Evolutionary conservation across 441 rosid genomes (phyloP).

Genomic region (Omphalea diandra): DNA sequence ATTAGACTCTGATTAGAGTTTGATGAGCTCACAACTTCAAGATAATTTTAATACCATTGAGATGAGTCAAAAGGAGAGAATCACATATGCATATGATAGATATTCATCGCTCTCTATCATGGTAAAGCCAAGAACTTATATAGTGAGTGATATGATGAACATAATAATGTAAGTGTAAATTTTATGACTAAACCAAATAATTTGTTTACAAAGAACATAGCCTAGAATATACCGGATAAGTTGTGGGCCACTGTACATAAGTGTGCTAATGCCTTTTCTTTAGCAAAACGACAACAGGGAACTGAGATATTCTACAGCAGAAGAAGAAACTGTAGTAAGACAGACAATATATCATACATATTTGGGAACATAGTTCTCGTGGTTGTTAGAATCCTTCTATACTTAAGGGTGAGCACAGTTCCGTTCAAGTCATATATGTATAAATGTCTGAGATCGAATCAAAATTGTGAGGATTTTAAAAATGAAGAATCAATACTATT

Average conservation of each 20-base stretch:
- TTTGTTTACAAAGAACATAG: neutral
- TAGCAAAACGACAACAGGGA: conserved; percentile 10
- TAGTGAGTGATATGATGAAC: neutral
- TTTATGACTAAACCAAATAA: neutral
- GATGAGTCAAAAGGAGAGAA: too few relatives aligned
- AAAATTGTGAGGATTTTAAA: too few relatives aligned
- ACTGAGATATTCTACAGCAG: conserved; percentile 24
- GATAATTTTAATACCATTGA: too few relatives aligned
- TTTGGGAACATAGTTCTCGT: conserved; percentile 6
- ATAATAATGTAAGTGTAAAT: too few relatives aligned
- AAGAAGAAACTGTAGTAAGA: conserved; percentile 3
- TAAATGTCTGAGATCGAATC: too few relatives aligned
- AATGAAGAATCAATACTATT: too few relatives aligned
- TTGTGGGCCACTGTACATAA: neutral
- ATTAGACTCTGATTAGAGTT: too few relatives aligned
- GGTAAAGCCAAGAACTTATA: neutral
- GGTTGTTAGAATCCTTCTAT: conserved; percentile 31
- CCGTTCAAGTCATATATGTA: too few relatives aligned
- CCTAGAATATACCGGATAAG: neutral
- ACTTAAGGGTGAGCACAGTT: too few relatives aligned
- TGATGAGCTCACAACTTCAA: too few relatives aligned
- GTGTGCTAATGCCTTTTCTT: neutral
- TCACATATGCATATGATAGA: too few relatives aligned
- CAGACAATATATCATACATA: conserved; percentile 4
- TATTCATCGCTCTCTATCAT: neutral